phyloP scores from a whole-genome alignment of 1,284 basidiomycete genomes.

The Tranzscheliella williamsii region DNA sequence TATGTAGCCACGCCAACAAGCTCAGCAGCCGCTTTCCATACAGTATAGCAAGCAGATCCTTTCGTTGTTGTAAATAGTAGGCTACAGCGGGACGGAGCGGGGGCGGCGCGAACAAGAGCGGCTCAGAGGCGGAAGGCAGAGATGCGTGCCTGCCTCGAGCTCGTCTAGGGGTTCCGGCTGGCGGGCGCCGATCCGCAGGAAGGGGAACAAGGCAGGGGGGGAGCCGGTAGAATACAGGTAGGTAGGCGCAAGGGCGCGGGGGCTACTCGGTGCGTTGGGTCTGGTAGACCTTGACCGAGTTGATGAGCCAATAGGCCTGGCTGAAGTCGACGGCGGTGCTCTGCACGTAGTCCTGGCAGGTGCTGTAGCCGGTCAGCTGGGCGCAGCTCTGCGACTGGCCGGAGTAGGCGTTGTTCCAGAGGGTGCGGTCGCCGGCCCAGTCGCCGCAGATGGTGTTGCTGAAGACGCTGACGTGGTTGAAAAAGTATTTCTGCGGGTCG shows the following conservation, averaged over 20 bases:
- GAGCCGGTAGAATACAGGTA: background rate
- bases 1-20: no score
- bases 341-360: constrained; percentile 33
- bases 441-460: constrained; percentile 44
- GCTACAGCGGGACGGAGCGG: no score
- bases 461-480: constrained; percentile 42
- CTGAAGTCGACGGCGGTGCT: constrained; percentile 23
- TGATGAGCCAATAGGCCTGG: constrained; percentile 45
- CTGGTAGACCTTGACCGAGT: constrained; percentile 44
- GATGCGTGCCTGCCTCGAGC: constrained; percentile 4
- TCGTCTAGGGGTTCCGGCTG: no score
- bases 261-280: constrained; percentile 14
- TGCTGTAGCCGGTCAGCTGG: constrained; percentile 22
- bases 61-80: no score
- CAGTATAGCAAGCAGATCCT: no score
- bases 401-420: constrained; percentile 27
- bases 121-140: background rate
- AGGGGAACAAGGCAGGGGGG: background rate
- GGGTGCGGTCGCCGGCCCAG: constrained; percentile 25
- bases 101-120: no score
- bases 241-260: background rate
- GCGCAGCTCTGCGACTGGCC: constrained; percentile 39
- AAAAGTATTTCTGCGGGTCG: constrained; percentile 65
- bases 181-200: no score
- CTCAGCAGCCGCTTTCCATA: no score